Evolutionary conservation across 495 filamentous ascomycete genomes (phyloP).

Genomic region (Hypoxylon fuscum): DNA sequence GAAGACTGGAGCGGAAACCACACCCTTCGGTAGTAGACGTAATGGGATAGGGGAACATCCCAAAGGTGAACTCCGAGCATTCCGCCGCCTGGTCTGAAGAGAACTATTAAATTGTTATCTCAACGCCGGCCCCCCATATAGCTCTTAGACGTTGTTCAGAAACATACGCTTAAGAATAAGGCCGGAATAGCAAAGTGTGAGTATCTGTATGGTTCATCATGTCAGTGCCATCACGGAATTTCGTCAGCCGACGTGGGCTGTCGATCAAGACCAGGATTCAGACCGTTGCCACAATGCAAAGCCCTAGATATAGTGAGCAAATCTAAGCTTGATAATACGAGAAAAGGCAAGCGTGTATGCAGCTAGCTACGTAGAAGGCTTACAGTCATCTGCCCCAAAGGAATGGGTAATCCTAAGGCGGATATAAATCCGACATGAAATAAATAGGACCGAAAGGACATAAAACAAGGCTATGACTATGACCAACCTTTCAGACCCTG

Average conservation of each 20-base stretch:
- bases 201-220: conserved; percentile 10
- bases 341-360: neutral
- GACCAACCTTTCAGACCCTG: conserved; percentile 31
- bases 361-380: neutral
- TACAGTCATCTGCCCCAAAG: conserved; percentile 46
- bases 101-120: too few species aligned
- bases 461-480: conserved; percentile 34
- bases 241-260: neutral
- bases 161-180: conserved; percentile 25
- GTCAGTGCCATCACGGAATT: neutral
- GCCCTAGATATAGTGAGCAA: conserved; percentile 5
- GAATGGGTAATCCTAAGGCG: conserved; percentile 37
- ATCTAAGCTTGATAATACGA: neutral
- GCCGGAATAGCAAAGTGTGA: conserved; percentile 22
- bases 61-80: conserved; percentile 28
- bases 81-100: conserved; percentile 13
- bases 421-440: conserved; percentile 33
- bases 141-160: too few species aligned
- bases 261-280: neutral
- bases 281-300: conserved; percentile 31
- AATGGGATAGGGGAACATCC: conserved; percentile 30
- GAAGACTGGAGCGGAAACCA: neutral
- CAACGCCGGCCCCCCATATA: neutral
- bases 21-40: conserved; percentile 17
- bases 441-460: conserved; percentile 23